Base-by-base conservation (phyloP, 2,329 filamentous ascomycete genomes). In the Aspergillus sp. region DNA sequence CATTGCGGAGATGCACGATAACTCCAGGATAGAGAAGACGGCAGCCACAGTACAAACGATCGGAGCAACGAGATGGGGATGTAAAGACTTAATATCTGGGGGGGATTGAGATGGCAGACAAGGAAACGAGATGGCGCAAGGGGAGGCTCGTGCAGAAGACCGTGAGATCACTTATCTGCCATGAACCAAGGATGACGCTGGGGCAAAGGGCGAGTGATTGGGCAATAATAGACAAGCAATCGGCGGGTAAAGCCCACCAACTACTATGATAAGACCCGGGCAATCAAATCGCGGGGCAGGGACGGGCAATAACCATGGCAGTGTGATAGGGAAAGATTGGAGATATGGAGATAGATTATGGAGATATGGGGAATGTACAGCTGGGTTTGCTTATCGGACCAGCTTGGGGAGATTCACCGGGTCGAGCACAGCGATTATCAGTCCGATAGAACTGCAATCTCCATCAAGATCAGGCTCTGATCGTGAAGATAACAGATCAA, bases 1-100 rank as follows among this genome's bases (percentile, higher is more conserved):
- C 61, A 65, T 68, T 32, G 50, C 53, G 32, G n/a, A 19, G 12
- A 17, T 17, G 47, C n/a, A 23, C 43, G 45, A 28, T 17, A 21
- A 32, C 19, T 17, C 13, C 10, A 12, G 39, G n/a, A 38, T 49
- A 13, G 13, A 21, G 7, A 51, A 13, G 23, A 45, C 39, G 21
- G 9, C 49, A 52, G 23, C 53, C 10, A n/a, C 39, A 56, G n/a
- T 36, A 45, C 43, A n/a, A 23, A 19, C 21, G 47, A 38, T 15
- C 28, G 39, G 43, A n/a, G 30, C 19, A 50, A 15, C 17, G 41
- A 45, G 39, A 12, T 36, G 48, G 25, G 25, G 45, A 53, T n/a
- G 47, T 12, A 17, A 15, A n/a, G 30, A 13, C 19, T 47, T 55
- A 21, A 55, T 55, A 55, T 30, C 39, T 28, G 15, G 12, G 13